Evolutionary conservation across 2,329 filamentous ascomycete species (phyloP).

Genomic region (Talaromyces verruculosus): DNA sequence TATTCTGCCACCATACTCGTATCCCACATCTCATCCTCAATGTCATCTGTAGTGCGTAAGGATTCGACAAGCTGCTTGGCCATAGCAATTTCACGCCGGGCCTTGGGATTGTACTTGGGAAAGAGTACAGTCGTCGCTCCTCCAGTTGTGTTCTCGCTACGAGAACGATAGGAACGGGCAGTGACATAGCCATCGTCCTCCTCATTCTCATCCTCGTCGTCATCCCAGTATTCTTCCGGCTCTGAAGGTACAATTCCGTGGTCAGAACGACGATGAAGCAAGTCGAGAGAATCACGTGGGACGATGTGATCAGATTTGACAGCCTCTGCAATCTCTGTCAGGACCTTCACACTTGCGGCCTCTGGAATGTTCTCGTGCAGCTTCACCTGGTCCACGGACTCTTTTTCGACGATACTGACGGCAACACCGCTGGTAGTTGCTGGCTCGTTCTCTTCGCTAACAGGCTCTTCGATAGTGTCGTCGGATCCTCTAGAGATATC

Average conservation of each 20-base stretch:
- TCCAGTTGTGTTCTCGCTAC: constrained; percentile 69
- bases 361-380: constrained; percentile 21
- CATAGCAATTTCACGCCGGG: constrained; percentile 69
- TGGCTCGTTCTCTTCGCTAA: neutral
- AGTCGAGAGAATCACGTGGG: constrained; percentile 26
- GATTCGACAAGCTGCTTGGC: constrained; percentile 66
- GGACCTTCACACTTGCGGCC: constrained; percentile 7
- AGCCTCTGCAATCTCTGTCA: constrained; percentile 23
- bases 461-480: constrained; percentile 8
- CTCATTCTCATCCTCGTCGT: constrained; percentile 73
- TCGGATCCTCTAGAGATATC: neutral
- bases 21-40: constrained; percentile 88
- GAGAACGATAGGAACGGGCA: constrained; percentile 74
- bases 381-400: neutral
- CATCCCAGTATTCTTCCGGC: constrained; percentile 72
- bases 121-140: constrained; percentile 66
- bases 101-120: constrained; percentile 68
- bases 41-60: constrained; percentile 67
- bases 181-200: constrained; percentile 71
- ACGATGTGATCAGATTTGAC: constrained; percentile 17
- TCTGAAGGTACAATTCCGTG: constrained; percentile 45
- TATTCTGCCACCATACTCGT: constrained; percentile 98
- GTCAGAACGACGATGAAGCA: constrained; percentile 26
- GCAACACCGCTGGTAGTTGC: neutral
- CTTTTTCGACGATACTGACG: constrained; percentile 4